Conservation (phyloP, 768 basidiomycete genomes). For the Russula ochroleuca region DNA sequence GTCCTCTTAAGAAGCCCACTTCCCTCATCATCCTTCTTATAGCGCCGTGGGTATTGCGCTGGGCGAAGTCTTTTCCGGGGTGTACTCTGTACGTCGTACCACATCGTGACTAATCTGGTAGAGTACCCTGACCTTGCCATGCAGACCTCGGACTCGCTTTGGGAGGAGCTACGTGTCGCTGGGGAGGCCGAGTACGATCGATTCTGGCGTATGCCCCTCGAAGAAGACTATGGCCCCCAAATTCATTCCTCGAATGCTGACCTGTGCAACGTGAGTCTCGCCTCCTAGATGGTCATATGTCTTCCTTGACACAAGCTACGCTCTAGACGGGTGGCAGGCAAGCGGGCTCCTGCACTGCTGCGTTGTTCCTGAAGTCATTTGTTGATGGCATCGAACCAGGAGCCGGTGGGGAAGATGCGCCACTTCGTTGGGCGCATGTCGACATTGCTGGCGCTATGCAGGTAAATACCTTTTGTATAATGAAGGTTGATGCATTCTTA, state of each 20-base stretch:
- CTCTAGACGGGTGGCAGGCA: conserved; percentile 63
- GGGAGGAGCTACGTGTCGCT: conserved; percentile 62
- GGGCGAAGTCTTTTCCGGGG: conserved; percentile 72
- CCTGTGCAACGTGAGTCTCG: conserved; percentile 60
- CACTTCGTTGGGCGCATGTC: conserved; percentile 79
- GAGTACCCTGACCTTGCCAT: not conserved
- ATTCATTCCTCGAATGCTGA: conserved; percentile 78
- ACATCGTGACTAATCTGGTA: not conserved
- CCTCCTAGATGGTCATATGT: conserved; percentile 7
- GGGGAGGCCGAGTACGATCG: conserved; percentile 74
- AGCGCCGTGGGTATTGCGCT: conserved; percentile 71
- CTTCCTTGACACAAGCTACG: not conserved
- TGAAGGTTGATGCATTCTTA: not conserved
- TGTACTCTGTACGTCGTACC: conserved; percentile 58
- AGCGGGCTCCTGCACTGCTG: conserved; percentile 75
- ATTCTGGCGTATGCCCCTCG: conserved; percentile 89
- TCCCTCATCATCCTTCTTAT: not conserved
- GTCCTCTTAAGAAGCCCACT: not conserved
- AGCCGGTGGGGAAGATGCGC: conserved; percentile 46
- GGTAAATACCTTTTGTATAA: conserved; percentile 35
- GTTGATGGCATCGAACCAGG: conserved; percentile 68
- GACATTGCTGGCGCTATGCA: conserved; percentile 83
- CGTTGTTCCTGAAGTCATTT: conserved; percentile 81
- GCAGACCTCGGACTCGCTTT: conserved; percentile 71
- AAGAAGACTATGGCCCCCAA: conserved; percentile 74